Conservation (phyloP, 1,284 basidiomycete species). For the Waitea zeae region DNA sequence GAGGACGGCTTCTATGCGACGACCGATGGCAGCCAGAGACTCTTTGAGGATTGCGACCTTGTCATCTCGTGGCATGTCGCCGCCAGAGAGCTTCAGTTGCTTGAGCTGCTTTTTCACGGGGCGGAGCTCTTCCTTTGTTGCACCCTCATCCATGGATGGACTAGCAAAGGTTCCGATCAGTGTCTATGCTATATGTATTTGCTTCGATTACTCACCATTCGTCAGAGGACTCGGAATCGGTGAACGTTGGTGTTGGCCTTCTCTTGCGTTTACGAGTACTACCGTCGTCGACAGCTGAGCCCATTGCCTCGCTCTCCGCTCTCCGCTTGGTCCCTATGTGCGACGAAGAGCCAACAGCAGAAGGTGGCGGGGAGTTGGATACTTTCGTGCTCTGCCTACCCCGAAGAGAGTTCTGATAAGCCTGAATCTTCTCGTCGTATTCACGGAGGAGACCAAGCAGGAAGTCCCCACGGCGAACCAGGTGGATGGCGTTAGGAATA, state of each 20-base stretch:
- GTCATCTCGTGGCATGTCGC: conserved; percentile 83
- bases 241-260: conserved; percentile 81
- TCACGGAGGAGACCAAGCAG: conserved; percentile 80
- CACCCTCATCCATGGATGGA: conserved; percentile 89
- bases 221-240: conserved; percentile 76
- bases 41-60: conserved; percentile 95
- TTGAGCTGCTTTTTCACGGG: conserved; percentile 98
- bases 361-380: conserved; percentile 13
- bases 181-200: background rate
- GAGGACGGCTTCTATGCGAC: conserved; percentile 79
- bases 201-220: conserved; percentile 50
- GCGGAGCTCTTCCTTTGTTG: conserved; percentile 90
- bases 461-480: conserved; percentile 94
- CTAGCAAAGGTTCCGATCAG: conserved; percentile 25
- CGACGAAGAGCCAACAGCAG: conserved; percentile 11
- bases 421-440: conserved; percentile 81
- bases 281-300: conserved; percentile 56
- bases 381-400: conserved; percentile 11
- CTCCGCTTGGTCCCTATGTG: conserved; percentile 53
- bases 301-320: conserved; percentile 69
- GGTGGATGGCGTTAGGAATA: conserved; percentile 92
- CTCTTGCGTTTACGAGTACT: conserved; percentile 65
- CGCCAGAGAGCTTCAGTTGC: conserved; percentile 85
- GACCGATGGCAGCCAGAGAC: conserved; percentile 86
- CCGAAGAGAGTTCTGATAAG: conserved; percentile 60